Percentiles rank a stretch among this genome's conserved stretches.
These are phyloP conservation scores for Pseudonectria foliicola DNA, from an alignment of 2,329 filamentous ascomycete genomes.

Conservation along the genomic window DNA sequence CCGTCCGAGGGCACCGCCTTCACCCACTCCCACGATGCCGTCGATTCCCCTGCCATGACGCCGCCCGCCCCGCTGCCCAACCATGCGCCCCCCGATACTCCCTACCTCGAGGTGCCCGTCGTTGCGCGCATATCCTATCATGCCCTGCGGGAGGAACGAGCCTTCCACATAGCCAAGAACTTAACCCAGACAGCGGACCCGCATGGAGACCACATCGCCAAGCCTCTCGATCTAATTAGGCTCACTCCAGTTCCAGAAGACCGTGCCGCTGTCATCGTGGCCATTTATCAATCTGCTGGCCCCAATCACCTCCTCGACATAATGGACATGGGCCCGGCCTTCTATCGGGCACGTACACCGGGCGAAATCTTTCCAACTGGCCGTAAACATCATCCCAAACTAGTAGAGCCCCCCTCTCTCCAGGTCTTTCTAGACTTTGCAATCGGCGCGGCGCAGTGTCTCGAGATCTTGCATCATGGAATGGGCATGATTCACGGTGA, in stretches of 20 bases:
- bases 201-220: conserved; percentile 67
- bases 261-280: conserved; percentile 63
- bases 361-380: conserved; percentile 43
- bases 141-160: conserved; percentile 74
- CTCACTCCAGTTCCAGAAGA: conserved; percentile 63
- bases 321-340: conserved; percentile 72
- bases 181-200: conserved; percentile 66
- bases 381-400: conserved; percentile 37
- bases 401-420: conserved; percentile 59
- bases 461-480: conserved; percentile 87
- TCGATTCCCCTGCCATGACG: conserved; percentile 34
- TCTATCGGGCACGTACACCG: conserved; percentile 49
- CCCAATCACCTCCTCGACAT: conserved; percentile 63
- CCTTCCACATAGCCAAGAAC: conserved; percentile 74
- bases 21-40: conserved; percentile 27
- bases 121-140: conserved; percentile 79
- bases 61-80: conserved; percentile 26
- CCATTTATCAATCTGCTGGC: conserved; percentile 75
- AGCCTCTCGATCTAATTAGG: conserved; percentile 71
- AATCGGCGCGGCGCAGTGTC: conserved; percentile 75
- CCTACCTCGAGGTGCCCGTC: conserved; percentile 57
- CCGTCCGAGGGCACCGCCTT: conserved; percentile 33
- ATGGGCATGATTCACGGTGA: conserved; percentile 85
- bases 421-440: conserved; percentile 83
- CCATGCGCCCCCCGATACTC: conserved; percentile 36